These are phyloP conservation scores for Ilyonectria mors-panacis DNA, from an alignment of 2,329 filamentous ascomycete genomes.

Conservation along the genomic window DNA sequence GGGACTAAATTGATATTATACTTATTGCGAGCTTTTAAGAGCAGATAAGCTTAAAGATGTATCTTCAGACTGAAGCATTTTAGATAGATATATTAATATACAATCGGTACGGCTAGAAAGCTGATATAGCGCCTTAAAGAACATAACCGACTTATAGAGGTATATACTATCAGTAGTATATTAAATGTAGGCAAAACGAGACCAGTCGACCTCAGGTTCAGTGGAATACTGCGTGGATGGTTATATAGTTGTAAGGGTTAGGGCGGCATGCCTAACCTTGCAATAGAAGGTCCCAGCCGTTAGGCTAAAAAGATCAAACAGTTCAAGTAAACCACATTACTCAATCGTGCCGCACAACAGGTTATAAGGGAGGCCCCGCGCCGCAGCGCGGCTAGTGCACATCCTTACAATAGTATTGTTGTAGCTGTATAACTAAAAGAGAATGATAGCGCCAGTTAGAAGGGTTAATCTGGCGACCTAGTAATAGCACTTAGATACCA, in stretches of 20 bases:
- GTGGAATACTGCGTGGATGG: no score
- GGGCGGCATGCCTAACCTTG: no score
- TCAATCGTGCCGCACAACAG: no score
- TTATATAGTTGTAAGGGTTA: no score
- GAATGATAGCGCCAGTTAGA: background rate
- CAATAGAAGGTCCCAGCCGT: no score
- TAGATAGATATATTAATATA: constrained; percentile 62
- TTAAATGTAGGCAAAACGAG: constrained; percentile 62
- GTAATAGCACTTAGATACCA: constrained; percentile 10
- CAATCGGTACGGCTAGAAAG: constrained; percentile 61
- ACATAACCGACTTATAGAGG: constrained; percentile 66
- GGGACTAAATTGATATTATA: constrained; percentile 62
- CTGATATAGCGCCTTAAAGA: constrained; percentile 61
- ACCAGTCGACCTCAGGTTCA: constrained; percentile 33
- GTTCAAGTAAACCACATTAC: no score
- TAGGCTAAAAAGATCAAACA: no score
- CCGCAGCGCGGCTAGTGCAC: no score
- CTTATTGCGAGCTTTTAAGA: constrained; percentile 60
- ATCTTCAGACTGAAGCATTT: constrained; percentile 53
- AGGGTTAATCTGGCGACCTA: background rate
- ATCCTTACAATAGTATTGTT: background rate
- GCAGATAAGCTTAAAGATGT: constrained; percentile 45
- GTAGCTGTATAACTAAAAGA: background rate
- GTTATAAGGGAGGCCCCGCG: no score
- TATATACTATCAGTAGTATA: constrained; percentile 65